A percentile compares a stretch with the other conserved stretches of the same genome.
phyloP scores from a whole-genome alignment of 495 filamentous ascomycete genomes.

The Aspergillus ellipticus region DNA sequence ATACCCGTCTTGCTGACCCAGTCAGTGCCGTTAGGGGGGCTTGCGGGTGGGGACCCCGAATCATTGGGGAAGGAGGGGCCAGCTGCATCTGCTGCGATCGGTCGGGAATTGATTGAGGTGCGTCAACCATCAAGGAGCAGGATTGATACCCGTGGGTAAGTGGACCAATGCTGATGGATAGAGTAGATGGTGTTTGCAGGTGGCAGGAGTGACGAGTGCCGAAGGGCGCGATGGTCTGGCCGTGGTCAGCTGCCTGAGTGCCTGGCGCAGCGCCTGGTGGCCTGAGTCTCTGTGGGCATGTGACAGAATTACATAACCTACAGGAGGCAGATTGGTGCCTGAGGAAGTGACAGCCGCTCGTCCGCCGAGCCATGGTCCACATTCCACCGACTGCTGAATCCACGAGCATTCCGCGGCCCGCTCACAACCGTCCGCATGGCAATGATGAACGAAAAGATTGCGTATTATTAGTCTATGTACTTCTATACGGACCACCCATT shows the following conservation, averaged over 20 bases:
- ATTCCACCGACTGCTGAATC: no score
- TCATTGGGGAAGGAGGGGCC: background rate
- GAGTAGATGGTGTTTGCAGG: no score
- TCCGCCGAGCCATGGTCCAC: background rate
- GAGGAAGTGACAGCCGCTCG: conserved; percentile 1
- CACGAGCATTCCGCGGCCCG: no score
- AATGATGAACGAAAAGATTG: conserved; percentile 1
- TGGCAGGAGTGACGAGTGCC: no score
- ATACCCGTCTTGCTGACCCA: background rate
- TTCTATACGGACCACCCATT: conserved; percentile 13
- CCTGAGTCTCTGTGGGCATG: no score
- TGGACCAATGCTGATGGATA: no score
- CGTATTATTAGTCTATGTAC: conserved; percentile 16
- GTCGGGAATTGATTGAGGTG: background rate
- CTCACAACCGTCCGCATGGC: background rate
- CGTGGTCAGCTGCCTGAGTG: no score
- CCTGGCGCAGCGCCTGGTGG: no score
- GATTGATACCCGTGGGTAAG: no score
- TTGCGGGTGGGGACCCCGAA: background rate
- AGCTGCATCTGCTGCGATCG: background rate
- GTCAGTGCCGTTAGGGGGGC: background rate
- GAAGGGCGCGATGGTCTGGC: no score
- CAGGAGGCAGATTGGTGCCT: conserved; percentile 8
- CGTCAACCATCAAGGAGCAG: no score
- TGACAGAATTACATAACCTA: no score